phyloP scores from a whole-genome alignment of 2,329 filamentous ascomycete species.

The Stemphylium vesicarium region DNA sequence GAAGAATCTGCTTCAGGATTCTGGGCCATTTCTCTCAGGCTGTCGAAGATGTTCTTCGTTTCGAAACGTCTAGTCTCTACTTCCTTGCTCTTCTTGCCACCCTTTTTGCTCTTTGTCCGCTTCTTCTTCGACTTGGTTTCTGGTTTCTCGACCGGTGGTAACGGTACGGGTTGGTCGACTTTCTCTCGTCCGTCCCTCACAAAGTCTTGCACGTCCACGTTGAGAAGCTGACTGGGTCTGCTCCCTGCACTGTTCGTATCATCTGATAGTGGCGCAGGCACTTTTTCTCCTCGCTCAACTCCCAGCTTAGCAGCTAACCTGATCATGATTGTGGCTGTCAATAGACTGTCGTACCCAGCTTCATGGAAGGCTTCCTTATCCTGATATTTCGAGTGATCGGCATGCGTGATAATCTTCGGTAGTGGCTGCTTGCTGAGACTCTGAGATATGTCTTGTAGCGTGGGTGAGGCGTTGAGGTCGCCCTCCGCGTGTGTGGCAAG shows the following conservation, averaged over 20 bases:
- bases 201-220: conserved; percentile 17
- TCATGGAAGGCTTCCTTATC: conserved; percentile 58
- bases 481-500: conserved; percentile 64
- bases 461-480: conserved; percentile 57
- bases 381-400: conserved; percentile 51
- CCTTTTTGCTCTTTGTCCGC: conserved; percentile 22
- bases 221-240: neutral
- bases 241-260: neutral
- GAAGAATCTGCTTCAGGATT: conserved; percentile 8
- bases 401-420: conserved; percentile 50
- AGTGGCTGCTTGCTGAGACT: conserved; percentile 50
- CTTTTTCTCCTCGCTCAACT: conserved; percentile 30
- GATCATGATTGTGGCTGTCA: conserved; percentile 66
- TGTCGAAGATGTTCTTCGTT: conserved; percentile 39
- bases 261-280: neutral
- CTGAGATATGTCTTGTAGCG: conserved; percentile 57
- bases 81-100: conserved; percentile 5
- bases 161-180: conserved; percentile 15
- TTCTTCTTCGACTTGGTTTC: conserved; percentile 13
- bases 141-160: conserved; percentile 19
- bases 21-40: conserved; percentile 15
- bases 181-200: conserved; percentile 27
- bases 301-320: conserved; percentile 61
- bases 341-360: conserved; percentile 67
- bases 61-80: conserved; percentile 22